These are phyloP conservation scores for Chytriomyces sp. DNA, from an alignment of 192 early-diverging fungal genomes.

Conservation along the genomic window DNA sequence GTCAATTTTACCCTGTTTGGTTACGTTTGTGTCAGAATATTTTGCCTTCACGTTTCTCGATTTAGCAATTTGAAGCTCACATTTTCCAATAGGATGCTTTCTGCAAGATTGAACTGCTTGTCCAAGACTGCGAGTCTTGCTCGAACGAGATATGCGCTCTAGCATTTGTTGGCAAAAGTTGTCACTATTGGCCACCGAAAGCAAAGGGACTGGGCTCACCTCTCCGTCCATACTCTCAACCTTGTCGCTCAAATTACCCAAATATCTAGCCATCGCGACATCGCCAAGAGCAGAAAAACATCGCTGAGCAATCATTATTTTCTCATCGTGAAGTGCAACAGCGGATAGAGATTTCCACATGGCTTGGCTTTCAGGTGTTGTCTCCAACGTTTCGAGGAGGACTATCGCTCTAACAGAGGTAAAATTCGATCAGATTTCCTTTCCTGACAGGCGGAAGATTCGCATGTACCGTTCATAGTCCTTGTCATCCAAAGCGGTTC, in stretches of 20 bases:
- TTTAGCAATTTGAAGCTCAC: constrained; percentile 33
- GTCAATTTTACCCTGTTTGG: constrained; percentile 57
- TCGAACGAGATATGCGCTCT: constrained; percentile 50
- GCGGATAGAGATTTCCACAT: constrained; percentile 68
- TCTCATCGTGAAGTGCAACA: constrained; percentile 60
- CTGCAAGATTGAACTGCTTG: constrained; percentile 68
- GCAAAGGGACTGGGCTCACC: neutral
- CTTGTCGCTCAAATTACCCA: constrained; percentile 51
- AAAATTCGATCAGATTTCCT: neutral
- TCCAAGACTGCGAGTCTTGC: constrained; percentile 63
- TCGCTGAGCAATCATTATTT: constrained; percentile 63
- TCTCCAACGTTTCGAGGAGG: constrained; percentile 65
- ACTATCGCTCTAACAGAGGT: constrained; percentile 54
- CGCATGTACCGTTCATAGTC: constrained; percentile 61
- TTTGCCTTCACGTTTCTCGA: constrained; percentile 10
- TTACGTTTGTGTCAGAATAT: neutral
- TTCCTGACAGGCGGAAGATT: neutral
- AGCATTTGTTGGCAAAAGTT: constrained; percentile 5
- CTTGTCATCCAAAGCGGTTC: constrained; percentile 66
- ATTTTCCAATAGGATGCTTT: constrained; percentile 64
- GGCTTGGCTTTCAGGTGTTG: constrained; percentile 67
- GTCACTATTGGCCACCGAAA: constrained; percentile 2
- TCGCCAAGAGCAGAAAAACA: constrained; percentile 69
- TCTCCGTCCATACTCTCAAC: constrained; percentile 37
- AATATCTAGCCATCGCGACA: constrained; percentile 56